Evolutionary conservation across 1,284 basidiomycete species (phyloP).

Genomic region (Thecaphora frezii): DNA sequence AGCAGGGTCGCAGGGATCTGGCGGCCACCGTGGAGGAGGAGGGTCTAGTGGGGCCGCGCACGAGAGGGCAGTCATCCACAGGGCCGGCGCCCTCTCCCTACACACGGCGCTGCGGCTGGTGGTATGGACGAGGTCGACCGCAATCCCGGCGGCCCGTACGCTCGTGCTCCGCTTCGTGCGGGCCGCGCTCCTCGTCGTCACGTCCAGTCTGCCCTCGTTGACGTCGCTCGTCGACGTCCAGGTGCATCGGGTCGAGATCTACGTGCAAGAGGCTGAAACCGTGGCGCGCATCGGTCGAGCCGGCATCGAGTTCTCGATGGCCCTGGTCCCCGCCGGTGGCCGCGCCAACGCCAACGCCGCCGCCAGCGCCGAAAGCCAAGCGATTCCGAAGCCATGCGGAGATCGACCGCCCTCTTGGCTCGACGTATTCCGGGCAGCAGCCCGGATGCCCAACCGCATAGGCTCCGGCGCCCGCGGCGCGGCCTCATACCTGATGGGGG

Average conservation of each 20-base stretch:
- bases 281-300: conserved; percentile 32
- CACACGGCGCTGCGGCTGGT: conserved; percentile 13
- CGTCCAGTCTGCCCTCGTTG: conserved; percentile 39
- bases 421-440: conserved; percentile 14
- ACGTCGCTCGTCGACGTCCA: conserved; percentile 49
- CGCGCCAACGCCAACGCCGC: neutral
- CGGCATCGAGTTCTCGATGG: conserved; percentile 39
- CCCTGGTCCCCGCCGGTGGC: conserved; percentile 4
- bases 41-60: too few relatives aligned
- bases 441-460: conserved; percentile 34
- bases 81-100: conserved; percentile 20
- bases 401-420: conserved; percentile 15
- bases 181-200: conserved; percentile 34
- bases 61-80: conserved; percentile 15
- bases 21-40: neutral
- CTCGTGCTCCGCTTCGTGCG: conserved; percentile 20
- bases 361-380: neutral
- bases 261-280: conserved; percentile 34
- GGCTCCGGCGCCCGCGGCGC: conserved; percentile 37
- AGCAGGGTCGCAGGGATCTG: neutral
- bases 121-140: conserved; percentile 11
- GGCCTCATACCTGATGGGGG: conserved; percentile 34
- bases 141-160: conserved; percentile 13
- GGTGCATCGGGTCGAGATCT: conserved; percentile 39
- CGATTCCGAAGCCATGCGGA: neutral